Percentiles rank a stretch among this genome's conserved stretches.
These are phyloP conservation scores for Penicillium brevicompactum DNA, from an alignment of 2,329 filamentous ascomycete genomes.

Conservation along the genomic window DNA sequence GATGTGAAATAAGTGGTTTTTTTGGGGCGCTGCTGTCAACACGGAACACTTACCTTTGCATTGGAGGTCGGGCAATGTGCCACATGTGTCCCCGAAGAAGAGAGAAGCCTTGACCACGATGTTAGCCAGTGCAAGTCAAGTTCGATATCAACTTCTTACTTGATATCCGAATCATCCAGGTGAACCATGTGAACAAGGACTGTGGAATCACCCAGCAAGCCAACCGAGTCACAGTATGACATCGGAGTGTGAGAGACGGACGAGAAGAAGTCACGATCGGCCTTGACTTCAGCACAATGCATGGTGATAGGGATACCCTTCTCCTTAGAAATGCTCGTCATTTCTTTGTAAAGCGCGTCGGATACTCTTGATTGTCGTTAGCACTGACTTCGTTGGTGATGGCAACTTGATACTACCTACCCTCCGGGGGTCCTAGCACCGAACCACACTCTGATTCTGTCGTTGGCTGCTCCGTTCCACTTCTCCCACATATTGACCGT, in stretches of 20 bases:
- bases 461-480: conserved; percentile 39
- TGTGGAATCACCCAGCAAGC: conserved; percentile 45
- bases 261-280: conserved; percentile 43
- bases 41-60: conserved; percentile 37
- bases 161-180: conserved; percentile 48
- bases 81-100: conserved; percentile 47
- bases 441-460: conserved; percentile 52
- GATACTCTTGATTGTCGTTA: conserved; percentile 27
- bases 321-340: conserved; percentile 43
- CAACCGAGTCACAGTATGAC: conserved; percentile 42
- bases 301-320: conserved; percentile 48
- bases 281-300: conserved; percentile 30
- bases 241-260: conserved; percentile 43
- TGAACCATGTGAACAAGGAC: conserved; percentile 58
- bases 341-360: conserved; percentile 40
- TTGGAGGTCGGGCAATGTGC: conserved; percentile 57
- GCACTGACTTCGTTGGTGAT: not conserved
- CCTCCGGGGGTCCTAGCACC: conserved; percentile 52
- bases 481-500: conserved; percentile 41
- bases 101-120: conserved; percentile 27
- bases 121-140: not conserved
- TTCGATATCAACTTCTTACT: not conserved
- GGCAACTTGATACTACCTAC: conserved; percentile 22
- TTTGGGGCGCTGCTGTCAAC: not conserved
- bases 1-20: not conserved